phyloP scores from a whole-genome alignment of 2,329 filamentous ascomycete genomes.

The Fusarium kyushuense region DNA sequence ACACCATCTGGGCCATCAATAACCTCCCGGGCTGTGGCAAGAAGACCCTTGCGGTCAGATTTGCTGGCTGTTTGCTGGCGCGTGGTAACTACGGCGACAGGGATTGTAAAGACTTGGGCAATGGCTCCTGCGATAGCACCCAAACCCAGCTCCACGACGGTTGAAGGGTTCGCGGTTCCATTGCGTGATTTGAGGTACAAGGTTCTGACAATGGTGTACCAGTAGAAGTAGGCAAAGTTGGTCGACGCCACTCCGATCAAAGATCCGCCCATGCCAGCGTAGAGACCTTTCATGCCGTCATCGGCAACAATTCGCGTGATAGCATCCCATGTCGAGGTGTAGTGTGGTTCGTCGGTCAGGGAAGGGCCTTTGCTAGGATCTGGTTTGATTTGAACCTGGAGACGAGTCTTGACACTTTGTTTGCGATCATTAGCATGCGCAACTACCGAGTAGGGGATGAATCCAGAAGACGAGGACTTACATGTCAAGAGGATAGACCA shows the following conservation, averaged over 20 bases:
- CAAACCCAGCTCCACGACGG: slow-evolving; percentile 82
- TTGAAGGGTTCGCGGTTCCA: slow-evolving; percentile 71
- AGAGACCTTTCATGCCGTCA: slow-evolving; percentile 86
- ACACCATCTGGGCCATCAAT: slow-evolving; percentile 90
- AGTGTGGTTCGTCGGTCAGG: slow-evolving; percentile 70
- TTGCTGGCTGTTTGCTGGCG: slow-evolving; percentile 94
- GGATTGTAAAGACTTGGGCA: slow-evolving; percentile 96
- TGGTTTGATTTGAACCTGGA: slow-evolving; percentile 86
- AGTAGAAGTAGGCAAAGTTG: slow-evolving; percentile 99
- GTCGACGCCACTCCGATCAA: slow-evolving; percentile 94
- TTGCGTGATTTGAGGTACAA: slow-evolving; percentile 77
- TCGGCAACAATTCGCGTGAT: slow-evolving; percentile 83
- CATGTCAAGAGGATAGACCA: slow-evolving; percentile 98
- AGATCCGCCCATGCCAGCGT: slow-evolving; percentile 87
- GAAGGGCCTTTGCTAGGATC: slow-evolving; percentile 67
- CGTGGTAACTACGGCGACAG: slow-evolving; percentile 94
- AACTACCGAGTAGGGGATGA: not conserved
- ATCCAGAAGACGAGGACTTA: slow-evolving; percentile 60
- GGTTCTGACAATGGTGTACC: slow-evolving; percentile 90
- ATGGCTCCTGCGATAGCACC: slow-evolving; percentile 90
- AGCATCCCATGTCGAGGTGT: slow-evolving; percentile 88
- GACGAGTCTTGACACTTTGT: slow-evolving; percentile 88
- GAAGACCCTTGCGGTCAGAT: slow-evolving; percentile 83
- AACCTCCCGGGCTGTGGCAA: slow-evolving; percentile 90
- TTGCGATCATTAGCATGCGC: slow-evolving; percentile 4